phyloP scores from a whole-genome alignment of 352 stramenopile genomes.

The Globisporangium spiculum region DNA sequence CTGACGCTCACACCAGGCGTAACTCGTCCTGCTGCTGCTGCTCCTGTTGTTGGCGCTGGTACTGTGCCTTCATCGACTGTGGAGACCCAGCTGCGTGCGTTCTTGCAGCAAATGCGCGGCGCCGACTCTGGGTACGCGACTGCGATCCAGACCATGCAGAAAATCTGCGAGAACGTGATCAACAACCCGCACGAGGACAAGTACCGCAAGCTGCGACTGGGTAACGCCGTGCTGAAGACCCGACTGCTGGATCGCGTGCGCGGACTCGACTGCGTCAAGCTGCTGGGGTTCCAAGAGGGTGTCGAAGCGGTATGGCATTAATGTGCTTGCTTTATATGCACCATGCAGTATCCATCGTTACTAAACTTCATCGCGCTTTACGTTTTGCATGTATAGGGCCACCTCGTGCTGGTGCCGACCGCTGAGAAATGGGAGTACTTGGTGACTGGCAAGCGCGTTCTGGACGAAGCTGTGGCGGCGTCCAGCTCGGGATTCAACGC shows the following conservation, averaged over 20 bases:
- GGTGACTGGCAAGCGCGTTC: constrained; percentile 55
- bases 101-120: constrained; percentile 57
- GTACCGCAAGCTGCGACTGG: constrained; percentile 70
- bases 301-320: constrained; percentile 44
- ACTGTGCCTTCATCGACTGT: constrained; percentile 10
- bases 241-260: constrained; percentile 58
- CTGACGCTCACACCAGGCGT: constrained; percentile 51
- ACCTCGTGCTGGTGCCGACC: constrained; percentile 67
- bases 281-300: constrained; percentile 70
- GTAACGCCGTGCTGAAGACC: constrained; percentile 61
- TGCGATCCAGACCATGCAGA: constrained; percentile 67
- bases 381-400: constrained; percentile 25
- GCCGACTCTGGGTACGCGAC: constrained; percentile 40
- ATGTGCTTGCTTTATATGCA: background rate
- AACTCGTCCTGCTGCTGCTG: constrained; percentile 18
- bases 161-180: constrained; percentile 83
- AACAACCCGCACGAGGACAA: constrained; percentile 70
- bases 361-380: background rate
- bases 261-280: constrained; percentile 54
- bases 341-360: background rate
- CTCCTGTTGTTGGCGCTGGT: constrained; percentile 7
- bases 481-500: constrained; percentile 13
- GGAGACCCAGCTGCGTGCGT: constrained; percentile 35
- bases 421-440: constrained; percentile 77
- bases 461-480: constrained; percentile 40